Evolutionary conservation across 2,329 filamentous ascomycete genomes (phyloP).

Genomic region (Pseudogymnoascus sp.): DNA sequence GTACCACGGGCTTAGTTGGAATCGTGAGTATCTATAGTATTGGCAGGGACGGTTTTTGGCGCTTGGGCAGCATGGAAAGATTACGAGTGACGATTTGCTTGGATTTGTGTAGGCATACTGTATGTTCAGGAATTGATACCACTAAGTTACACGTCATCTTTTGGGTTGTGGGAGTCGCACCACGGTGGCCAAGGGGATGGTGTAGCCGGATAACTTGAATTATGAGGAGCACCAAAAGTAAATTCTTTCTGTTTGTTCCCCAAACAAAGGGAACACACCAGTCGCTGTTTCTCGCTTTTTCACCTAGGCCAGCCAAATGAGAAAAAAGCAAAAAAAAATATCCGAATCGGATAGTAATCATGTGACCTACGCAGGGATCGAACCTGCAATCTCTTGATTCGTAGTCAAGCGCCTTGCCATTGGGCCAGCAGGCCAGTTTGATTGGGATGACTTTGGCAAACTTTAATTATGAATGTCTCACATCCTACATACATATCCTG

Average conservation of each 20-base stretch:
- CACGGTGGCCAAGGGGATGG: background rate
- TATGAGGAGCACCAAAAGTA: background rate
- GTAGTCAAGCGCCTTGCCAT: constrained; percentile 46
- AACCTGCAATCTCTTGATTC: constrained; percentile 46
- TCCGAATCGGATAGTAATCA: background rate
- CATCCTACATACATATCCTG: background rate
- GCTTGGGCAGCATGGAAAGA: constrained; percentile 1
- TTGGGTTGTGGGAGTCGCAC: background rate
- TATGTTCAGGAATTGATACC: constrained; percentile 7
- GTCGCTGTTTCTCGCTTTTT: background rate
- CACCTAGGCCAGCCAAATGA: background rate
- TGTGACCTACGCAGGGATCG: constrained; percentile 32
- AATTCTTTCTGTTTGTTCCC: background rate
- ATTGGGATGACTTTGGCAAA: background rate
- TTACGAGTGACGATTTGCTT: constrained; percentile 4
- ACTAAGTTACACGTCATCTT: background rate
- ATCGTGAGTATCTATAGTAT: background rate
- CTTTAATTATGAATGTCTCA: background rate
- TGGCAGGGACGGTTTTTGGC: background rate
- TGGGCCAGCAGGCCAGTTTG: constrained; percentile 32
- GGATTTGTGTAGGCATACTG: constrained; percentile 6
- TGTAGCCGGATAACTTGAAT: background rate
- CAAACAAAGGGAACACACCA: background rate
- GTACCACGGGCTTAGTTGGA: background rate
- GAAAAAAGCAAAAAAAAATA: background rate